Base-by-base conservation (phyloP, 202 grass and related monocot genomes). In the Zoysia matrella region DNA sequence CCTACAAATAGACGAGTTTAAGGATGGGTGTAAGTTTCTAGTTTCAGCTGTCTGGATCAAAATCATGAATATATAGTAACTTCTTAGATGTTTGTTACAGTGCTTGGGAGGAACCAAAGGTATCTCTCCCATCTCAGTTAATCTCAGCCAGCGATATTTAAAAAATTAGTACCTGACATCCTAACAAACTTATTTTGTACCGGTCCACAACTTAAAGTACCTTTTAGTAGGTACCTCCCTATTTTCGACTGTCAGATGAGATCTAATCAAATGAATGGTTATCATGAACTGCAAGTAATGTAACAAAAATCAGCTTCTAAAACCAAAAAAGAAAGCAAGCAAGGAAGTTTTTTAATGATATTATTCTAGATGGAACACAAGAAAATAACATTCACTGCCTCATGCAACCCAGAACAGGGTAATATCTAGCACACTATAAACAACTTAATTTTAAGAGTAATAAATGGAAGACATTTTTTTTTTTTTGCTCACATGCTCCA, bases 1-100 rank as follows among this genome's bases (percentile, higher is more conserved):
- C 92, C 95, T 98, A 80, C 82, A 86, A 82, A 67, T 74, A 77
- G 8, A 76, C 43, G 2, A 67, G 72, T 62, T 36, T 49, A 62
- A 46, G 41, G 39, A 72, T 22, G 9, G 0, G 16, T 67, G 51
- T 11, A 81, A 85, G 40, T 73, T 36, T 62, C 47, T 36, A 36
- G 30, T 36, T 36, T 36, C 30, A 77, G 61, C 12, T 57, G 61
- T 13, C 53, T 11, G 42, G 56, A 43, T 79, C 43, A 84, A 51
- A 18, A 77, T 16, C 71, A 46, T 58, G 36, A 74, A 60, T 36
- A 14, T 36, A 4, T 50, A 8, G 22, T 15, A 51, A 47, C 76
- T 54, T 11, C 44, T 77, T 77, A 41, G 30, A 36, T 36, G 30
- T 36, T 36, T 36, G 30, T 36, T 36, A 36, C 30, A 36, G 30